These are phyloP conservation scores for Globisporangium paroecandrum DNA, from an alignment of 352 stramenopile genomes.

Conservation along the genomic window DNA sequence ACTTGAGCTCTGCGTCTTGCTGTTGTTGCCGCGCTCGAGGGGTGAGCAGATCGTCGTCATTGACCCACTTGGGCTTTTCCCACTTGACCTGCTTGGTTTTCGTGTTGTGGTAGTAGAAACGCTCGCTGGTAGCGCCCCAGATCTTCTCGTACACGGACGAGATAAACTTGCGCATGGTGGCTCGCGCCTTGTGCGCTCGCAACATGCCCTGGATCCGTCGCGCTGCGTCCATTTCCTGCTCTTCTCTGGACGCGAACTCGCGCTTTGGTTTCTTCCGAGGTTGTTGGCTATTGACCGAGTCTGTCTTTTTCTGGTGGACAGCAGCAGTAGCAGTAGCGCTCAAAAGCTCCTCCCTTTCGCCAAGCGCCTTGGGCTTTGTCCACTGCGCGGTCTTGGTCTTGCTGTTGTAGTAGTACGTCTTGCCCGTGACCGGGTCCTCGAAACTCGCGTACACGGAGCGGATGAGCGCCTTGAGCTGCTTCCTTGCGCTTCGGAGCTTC, in stretches of 20 bases:
- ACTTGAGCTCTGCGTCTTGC: conserved; percentile 10
- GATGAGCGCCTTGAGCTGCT: conserved; percentile 59
- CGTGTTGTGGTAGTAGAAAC: conserved; percentile 84
- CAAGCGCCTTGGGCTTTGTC: conserved; percentile 52
- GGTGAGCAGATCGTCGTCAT: conserved; percentile 56
- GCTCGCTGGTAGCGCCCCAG: conserved; percentile 41
- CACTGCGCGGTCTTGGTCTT: conserved; percentile 64
- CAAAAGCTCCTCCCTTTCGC: conserved; percentile 19
- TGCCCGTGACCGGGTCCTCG: conserved; percentile 51
- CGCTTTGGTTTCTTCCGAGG: not conserved
- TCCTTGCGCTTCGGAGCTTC: conserved; percentile 60
- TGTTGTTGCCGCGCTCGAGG: conserved; percentile 34
- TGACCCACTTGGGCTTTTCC: conserved; percentile 62
- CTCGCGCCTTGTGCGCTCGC: conserved; percentile 44
- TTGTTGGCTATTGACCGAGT: not conserved
- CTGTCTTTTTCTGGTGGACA: conserved; percentile 12
- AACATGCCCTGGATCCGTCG: conserved; percentile 53
- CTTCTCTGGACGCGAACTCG: conserved; percentile 22
- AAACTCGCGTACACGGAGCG: conserved; percentile 57
- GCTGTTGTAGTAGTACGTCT: conserved; percentile 83
- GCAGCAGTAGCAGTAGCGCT: not conserved
- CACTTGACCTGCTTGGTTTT: conserved; percentile 65
- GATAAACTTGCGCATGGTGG: conserved; percentile 49
- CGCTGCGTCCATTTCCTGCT: conserved; percentile 31
- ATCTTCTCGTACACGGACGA: conserved; percentile 82